These are phyloP conservation scores for Yamadazyma takamatsuzukensis DNA, from an alignment of 805 yeast species.

Conservation along the genomic window DNA sequence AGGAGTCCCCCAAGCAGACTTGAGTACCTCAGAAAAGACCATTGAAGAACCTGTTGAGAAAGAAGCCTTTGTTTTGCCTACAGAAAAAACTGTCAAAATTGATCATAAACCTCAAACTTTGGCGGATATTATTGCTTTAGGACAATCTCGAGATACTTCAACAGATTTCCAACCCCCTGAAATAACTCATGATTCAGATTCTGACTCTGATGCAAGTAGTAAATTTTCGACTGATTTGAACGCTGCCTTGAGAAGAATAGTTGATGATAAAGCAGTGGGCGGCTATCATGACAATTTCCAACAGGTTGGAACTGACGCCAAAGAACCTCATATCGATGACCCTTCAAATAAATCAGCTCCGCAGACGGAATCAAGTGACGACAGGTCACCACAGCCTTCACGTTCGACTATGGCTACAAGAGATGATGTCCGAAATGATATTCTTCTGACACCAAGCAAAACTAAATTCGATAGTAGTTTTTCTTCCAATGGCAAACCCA, in stretches of 20 bases:
- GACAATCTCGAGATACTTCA: constrained; percentile 6
- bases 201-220: constrained; percentile 11
- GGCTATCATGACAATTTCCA: neutral
- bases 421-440: no score
- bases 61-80: no score
- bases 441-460: constrained; percentile 1
- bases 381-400: constrained; percentile 8
- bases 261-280: constrained; percentile 5
- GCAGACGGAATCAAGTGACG: constrained; percentile 4
- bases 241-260: constrained; percentile 12
- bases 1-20: no score
- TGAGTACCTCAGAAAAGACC: no score
- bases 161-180: constrained; percentile 9
- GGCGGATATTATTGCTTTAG: constrained; percentile 10
- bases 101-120: constrained; percentile 4
- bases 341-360: constrained; percentile 1
- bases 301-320: neutral
- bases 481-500: constrained; percentile 3
- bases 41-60: no score
- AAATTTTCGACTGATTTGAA: constrained; percentile 13
- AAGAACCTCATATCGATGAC: neutral
- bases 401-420: constrained; percentile 8
- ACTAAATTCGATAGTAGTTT: constrained; percentile 1
- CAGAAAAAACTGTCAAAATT: constrained; percentile 1
- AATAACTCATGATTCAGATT: constrained; percentile 1